Evolutionary conservation across 139 green algal species (phyloP), one percentile per base, ranked within the genome.

Genomic region (Closterium sp.): DNA sequence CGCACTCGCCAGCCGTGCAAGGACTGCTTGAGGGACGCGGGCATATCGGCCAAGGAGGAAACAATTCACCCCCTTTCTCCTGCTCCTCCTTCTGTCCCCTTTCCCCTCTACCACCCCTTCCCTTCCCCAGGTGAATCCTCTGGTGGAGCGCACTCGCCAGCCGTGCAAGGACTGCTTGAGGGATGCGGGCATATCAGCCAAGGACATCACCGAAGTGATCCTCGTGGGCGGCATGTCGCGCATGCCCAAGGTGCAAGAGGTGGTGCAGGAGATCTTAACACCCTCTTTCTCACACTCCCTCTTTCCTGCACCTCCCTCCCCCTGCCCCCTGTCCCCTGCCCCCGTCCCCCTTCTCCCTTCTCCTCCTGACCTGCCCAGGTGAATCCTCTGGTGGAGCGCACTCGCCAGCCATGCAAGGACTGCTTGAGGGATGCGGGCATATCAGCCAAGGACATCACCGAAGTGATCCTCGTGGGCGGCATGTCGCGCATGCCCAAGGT

Each of bases 401-500:
- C 98, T 3, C 97, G 98, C 95, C 89, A 98, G 94, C 98, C 98
- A 4, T 99, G 97, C 96, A 91, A 95, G n/a, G 96, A 97, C 94
- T 93, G 89, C 90, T 94, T 98, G 89, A 98, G 97, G 94, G 97
- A 98, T 89, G 97, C 98, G 70, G 97, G 97, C 31, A 95, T 99
- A 21, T 92, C 93, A 30, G 31, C 97, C n/a, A 95, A 94, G 79
- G 98, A 99, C 89, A 97, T 99, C 84, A 95, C 96, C n/a, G 98
- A 99, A 95, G 97, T 99, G 13, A 31, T 99, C 90, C 95, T 99
- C 88, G 98, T 99, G 86, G 98, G 98, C 70, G 98, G 98, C 92
- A 99, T 99, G 98, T 98, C 97, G 1, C 97, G 98, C 95, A 99
- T 99, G 98, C 98, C 98, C 93, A 98, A 98, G 96, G 97, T 86